Evolutionary conservation across 2,329 filamentous ascomycete genomes (phyloP), one percentile per base, ranked within the genome.

Genomic region (Aureobasidium mangrovei): DNA sequence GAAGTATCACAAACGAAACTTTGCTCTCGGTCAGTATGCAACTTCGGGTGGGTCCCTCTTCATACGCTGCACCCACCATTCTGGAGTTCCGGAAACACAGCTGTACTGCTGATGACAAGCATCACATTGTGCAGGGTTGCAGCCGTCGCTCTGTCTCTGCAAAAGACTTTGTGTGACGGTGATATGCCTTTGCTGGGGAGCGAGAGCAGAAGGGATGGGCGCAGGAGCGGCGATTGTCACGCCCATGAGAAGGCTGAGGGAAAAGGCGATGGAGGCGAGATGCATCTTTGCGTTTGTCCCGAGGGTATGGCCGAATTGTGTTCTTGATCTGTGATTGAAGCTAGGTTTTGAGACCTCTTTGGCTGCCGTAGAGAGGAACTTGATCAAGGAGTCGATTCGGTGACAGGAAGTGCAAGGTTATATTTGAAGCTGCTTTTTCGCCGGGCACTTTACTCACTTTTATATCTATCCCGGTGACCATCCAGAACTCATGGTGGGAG

Each of bases 1-100:
- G 42, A 47, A 4, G 52, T 54, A 47, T 47, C 42, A 33, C 52
- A 54, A 4, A 5, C 8, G 5, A 53, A 53, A n/a, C 49, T 32
- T 4, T 12, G 12, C 6, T 9, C 4, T 2, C 39, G 7, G 32
- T 10, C 12, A 29, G 7, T 31, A 29, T 4, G 10, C 27, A 4
- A 6, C n/a, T 49, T 35, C n/a, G 9, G 3, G 1, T 10, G 10
- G 7, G 6, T 8, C n/a, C 4, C 3, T 3, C 7, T 26, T 3
- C 7, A n/a, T 10, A 18, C 2, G 1, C 10, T 35, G 32, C 3
- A 3, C 45, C 12, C 26, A 53, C 49, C 49, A 53, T 9, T 31
- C 31, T 18, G 49, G 49, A 18, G 49, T 53, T 1, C 49, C 49
- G 4, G 39, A 31, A 44, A 26, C 31, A 6, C 49, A 53, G 0